Evolutionary conservation across 805 yeast genomes (phyloP).

Genomic region (Starmerella apis): DNA sequence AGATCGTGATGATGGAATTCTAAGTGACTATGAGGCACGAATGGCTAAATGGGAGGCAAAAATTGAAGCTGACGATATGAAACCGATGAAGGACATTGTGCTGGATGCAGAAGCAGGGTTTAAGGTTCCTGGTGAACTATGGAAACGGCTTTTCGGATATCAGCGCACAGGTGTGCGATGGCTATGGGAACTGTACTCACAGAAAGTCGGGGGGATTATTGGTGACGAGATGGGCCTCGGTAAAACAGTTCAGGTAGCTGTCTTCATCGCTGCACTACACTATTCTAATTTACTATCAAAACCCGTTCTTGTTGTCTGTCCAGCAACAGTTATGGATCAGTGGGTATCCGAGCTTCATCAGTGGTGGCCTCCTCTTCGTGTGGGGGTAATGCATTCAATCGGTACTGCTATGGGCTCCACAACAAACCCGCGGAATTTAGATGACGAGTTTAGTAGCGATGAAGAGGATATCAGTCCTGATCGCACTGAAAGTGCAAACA

Average conservation of each 20-base stretch:
- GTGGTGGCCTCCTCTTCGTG: conserved; percentile 96
- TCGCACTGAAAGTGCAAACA: conserved; percentile 20
- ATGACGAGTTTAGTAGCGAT: conserved; percentile 38
- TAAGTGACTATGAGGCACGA: conserved; percentile 41
- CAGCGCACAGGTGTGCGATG: conserved; percentile 96
- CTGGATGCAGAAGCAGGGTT: conserved; percentile 48
- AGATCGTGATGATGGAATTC: conserved; percentile 75
- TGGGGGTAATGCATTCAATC: conserved; percentile 78
- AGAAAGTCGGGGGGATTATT: conserved; percentile 84
- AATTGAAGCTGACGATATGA: conserved; percentile 33
- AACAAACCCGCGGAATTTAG: conserved; percentile 14
- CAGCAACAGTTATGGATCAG: conserved; percentile 90
- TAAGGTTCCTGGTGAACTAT: conserved; percentile 81
- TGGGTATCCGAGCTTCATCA: conserved; percentile 95
- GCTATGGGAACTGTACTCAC: conserved; percentile 88
- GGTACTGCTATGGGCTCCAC: conserved; percentile 65
- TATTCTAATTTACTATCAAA: conserved; percentile 62
- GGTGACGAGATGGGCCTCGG: conserved; percentile 99
- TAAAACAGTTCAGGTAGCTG: conserved; percentile 83
- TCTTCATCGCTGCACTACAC: conserved; percentile 84
- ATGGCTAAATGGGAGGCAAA: conserved; percentile 37
- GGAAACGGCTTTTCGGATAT: conserved; percentile 76
- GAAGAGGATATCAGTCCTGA: conserved; percentile 24
- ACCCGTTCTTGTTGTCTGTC: conserved; percentile 83
- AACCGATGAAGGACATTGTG: conserved; percentile 24